A percentile compares a stretch with the other conserved stretches of the same genome.
Conservation (phyloP, 208 protist species). For the Leishmania braziliensis region DNA sequence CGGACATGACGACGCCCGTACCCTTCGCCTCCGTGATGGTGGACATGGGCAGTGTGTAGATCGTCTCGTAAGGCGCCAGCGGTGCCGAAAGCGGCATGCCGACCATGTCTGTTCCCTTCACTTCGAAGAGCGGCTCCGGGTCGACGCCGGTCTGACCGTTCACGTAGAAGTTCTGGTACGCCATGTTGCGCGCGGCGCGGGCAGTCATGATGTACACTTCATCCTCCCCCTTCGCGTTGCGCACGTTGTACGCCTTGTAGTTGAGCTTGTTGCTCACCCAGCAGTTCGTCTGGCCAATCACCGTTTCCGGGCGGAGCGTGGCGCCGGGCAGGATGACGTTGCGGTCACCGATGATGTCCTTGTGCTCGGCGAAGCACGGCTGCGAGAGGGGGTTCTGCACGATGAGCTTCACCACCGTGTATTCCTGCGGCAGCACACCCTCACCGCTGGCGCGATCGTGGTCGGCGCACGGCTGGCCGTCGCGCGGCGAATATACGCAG, state of each 20-base stretch:
- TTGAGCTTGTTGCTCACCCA: slow-evolving; percentile 97
- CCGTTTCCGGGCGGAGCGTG: slow-evolving; percentile 99
- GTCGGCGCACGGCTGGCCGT: slow-evolving; percentile 99
- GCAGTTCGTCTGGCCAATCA: slow-evolving; percentile 99
- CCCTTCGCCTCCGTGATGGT: slow-evolving; percentile 98
- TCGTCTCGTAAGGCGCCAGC: slow-evolving; percentile 67
- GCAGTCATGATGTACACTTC: slow-evolving; percentile 97
- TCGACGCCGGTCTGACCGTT: slow-evolving; percentile 82
- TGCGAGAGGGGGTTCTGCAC: slow-evolving; percentile 88
- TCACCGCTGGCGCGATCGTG: slow-evolving; percentile 99
- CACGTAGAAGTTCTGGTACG: slow-evolving; percentile 95
- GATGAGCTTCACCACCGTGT: slow-evolving; percentile 97
- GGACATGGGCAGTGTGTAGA: slow-evolving; percentile 98
- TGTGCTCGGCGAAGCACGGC: slow-evolving; percentile 57
- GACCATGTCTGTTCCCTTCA: slow-evolving; percentile 94
- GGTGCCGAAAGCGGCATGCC: slow-evolving; percentile 95
- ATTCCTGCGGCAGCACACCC: slow-evolving; percentile 98
- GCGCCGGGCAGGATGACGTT: slow-evolving; percentile 96
- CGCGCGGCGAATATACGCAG: slow-evolving; percentile 98
- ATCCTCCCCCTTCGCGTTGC: slow-evolving; percentile 64
- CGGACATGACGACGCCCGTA: slow-evolving; percentile 98
- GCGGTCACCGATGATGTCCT: slow-evolving; percentile 64
- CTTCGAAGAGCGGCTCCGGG: slow-evolving; percentile 76
- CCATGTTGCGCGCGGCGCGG: slow-evolving; percentile 94
- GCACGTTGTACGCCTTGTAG: slow-evolving; percentile 96